Percentiles rank a stretch among this genome's conserved stretches.
These are phyloP conservation scores for Pseudogymnoascus sp. DNA, from an alignment of 2,329 filamentous ascomycete genomes.

Conservation along the genomic window DNA sequence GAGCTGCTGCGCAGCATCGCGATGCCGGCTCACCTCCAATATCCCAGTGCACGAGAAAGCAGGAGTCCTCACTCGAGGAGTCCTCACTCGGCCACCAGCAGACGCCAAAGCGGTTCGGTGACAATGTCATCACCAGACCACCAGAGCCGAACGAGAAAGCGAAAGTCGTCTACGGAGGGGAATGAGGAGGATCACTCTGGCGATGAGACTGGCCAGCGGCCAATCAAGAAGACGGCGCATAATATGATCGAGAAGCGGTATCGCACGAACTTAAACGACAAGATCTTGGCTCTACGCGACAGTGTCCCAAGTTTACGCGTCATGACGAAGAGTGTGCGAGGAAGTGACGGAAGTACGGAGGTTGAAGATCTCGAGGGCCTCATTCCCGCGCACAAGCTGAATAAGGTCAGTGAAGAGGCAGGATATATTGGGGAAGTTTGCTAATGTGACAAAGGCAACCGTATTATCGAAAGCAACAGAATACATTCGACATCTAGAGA, in stretches of 20 bases:
- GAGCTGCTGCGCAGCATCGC: slow-evolving; percentile 56
- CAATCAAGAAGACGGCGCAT: slow-evolving; percentile 84
- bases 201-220: slow-evolving; percentile 48
- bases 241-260: slow-evolving; percentile 99
- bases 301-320: slow-evolving; percentile 86
- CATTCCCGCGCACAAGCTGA: slow-evolving; percentile 84
- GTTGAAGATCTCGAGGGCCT: slow-evolving; percentile 75
- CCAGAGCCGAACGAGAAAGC: slow-evolving; percentile 51
- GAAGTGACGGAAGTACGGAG: slow-evolving; percentile 64
- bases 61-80: slow-evolving; percentile 58
- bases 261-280: slow-evolving; percentile 92
- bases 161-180: slow-evolving; percentile 57
- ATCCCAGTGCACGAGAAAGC: slow-evolving; percentile 31
- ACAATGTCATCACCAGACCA: slow-evolving; percentile 52
- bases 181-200: slow-evolving; percentile 56
- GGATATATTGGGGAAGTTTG: neutral
- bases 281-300: slow-evolving; percentile 85
- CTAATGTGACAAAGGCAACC: slow-evolving; percentile 21
- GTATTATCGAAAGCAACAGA: slow-evolving; percentile 91
- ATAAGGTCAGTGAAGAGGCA: slow-evolving; percentile 72
- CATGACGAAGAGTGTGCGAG: slow-evolving; percentile 65
- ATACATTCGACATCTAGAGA: slow-evolving; percentile 90
- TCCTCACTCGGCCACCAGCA: slow-evolving; percentile 47
- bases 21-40: slow-evolving; percentile 57
- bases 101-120: slow-evolving; percentile 37